Base-by-base conservation (phyloP, 257 asterid genomes). In the Lycium barbarum region DNA sequence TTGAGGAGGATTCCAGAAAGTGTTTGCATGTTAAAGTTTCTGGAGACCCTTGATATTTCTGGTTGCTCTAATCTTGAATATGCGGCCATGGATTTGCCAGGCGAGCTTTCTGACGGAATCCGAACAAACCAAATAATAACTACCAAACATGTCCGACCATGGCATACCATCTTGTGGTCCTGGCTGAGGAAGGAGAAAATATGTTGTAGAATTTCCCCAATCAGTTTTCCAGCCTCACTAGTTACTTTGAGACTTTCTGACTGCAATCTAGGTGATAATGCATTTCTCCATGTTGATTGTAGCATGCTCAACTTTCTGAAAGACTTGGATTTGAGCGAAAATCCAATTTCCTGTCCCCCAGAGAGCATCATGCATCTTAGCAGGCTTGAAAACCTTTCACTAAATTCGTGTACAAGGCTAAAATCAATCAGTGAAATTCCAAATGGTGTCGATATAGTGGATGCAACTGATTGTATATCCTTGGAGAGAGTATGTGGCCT, bases 21-120 rank as follows among this genome's bases (percentile, higher is more conserved):
- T 80, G 47, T 84, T 73, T 45, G 79, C 79, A 20, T n/a, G 47
- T 76, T 84, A 18, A 59, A 59, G 43, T 18, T 35, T 33, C 83
- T 84, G 2, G 15, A 84, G 62, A 73, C 12, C 12, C 82, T 84
- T 43, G 65, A 55, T 61, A 59, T 84, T 17, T 73, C 86, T 20
- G 83, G 86, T 61, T 84, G 86, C 38, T 71, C 47, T 8, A 71
- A 59, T 57, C 84, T 80, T 63, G 54, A 83, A 36, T 20, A 47
- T 73, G 59, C n/a, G 2, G 14, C 67, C 45, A 49, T 35, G 80
- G 51, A 33, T 65, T 65, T 53, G 6, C 74, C 26, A 22, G 71
- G 43, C 22, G 57, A 53, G 33, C 38, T 84, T 84, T 9, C 76
- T 26, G 82, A 74, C 20, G 72, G 49, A 84, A 58, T 22, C 59